phyloP scores from a whole-genome alignment of 768 basidiomycete species.

The Naganishia onofrii region DNA sequence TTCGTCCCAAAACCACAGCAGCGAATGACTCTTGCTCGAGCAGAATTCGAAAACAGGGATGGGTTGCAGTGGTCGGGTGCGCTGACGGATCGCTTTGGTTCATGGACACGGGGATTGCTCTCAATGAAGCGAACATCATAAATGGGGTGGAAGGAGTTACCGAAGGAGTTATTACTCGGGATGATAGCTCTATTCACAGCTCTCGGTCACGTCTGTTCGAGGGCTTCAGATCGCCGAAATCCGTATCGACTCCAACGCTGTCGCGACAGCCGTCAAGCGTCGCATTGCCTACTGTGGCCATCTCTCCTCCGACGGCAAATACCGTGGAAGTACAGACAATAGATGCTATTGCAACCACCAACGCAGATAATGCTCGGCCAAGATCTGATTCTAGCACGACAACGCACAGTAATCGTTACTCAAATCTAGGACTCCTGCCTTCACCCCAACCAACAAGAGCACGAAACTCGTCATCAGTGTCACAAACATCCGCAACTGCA shows the following conservation, averaged over 20 bases:
- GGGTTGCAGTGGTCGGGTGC: constrained; percentile 23
- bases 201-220: constrained; percentile 17
- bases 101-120: constrained; percentile 4
- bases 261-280: constrained; percentile 22
- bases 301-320: constrained; percentile 24
- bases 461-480: neutral
- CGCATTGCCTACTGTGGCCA: constrained; percentile 3
- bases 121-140: neutral
- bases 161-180: neutral
- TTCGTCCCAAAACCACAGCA: neutral
- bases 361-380: neutral
- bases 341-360: neutral
- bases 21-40: neutral
- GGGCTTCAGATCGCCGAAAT: constrained; percentile 20
- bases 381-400: constrained; percentile 17
- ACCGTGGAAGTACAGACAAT: constrained; percentile 3
- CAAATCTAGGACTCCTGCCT: constrained; percentile 9
- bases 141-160: neutral
- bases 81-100: constrained; percentile 29
- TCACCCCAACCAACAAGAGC: constrained; percentile 18
- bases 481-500: constrained; percentile 24
- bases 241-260: constrained; percentile 10
- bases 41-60: neutral
- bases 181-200: constrained; percentile 25
- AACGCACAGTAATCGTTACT: neutral